phyloP scores from a whole-genome alignment of 2,329 filamentous ascomycete genomes.

The Coniella vitis region DNA sequence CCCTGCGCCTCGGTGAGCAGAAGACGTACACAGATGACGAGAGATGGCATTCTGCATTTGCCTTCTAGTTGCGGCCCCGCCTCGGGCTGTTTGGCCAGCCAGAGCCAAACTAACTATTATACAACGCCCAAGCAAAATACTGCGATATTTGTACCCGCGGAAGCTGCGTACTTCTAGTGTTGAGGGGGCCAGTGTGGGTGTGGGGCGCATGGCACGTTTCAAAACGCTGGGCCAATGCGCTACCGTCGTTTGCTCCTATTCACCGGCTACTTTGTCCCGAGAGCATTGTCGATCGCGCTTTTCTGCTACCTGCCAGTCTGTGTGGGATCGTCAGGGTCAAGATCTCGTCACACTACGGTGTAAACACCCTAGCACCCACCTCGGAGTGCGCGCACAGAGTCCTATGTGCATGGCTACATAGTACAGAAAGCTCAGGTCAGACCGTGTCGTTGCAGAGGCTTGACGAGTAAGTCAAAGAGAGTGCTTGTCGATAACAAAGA shows the following conservation, averaged over 20 bases:
- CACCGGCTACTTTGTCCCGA: background rate
- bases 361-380: background rate
- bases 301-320: background rate
- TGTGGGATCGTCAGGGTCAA: background rate
- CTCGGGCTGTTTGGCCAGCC: too few relatives aligned
- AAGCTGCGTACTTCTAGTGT: too few relatives aligned
- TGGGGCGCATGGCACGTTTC: constrained; percentile 9
- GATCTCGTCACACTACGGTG: background rate
- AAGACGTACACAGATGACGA: background rate
- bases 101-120: too few relatives aligned
- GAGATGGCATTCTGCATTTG: background rate
- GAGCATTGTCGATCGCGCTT: background rate
- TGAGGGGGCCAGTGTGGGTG: background rate
- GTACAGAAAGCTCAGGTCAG: too few relatives aligned
- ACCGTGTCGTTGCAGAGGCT: too few relatives aligned
- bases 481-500: too few relatives aligned
- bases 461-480: too few relatives aligned
- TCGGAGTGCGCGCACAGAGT: background rate
- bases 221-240: background rate
- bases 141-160: too few relatives aligned
- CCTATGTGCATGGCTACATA: too few relatives aligned
- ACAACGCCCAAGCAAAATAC: too few relatives aligned
- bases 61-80: background rate
- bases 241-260: constrained; percentile 1
- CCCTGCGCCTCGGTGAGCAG: background rate